Conservation (phyloP, 2,329 filamentous ascomycete genomes). For the Sarocladiaceae sp. region DNA sequence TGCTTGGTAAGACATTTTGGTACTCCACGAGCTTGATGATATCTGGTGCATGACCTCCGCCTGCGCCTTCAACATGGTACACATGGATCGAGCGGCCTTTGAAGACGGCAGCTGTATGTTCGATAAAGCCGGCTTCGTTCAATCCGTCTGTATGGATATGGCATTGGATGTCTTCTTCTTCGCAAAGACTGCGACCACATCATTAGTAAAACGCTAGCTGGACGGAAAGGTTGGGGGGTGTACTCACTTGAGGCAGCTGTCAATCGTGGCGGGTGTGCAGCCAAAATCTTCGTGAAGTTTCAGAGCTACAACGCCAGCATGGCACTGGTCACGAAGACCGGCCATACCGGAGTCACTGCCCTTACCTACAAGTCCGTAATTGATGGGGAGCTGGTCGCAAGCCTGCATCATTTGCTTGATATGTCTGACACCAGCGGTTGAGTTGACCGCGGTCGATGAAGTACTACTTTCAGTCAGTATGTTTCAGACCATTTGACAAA, state of each 20-base stretch:
- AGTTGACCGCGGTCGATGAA: slow-evolving; percentile 83
- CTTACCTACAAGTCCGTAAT: slow-evolving; percentile 88
- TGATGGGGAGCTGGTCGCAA: slow-evolving; percentile 74
- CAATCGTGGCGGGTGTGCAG: slow-evolving; percentile 83
- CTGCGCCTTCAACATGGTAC: slow-evolving; percentile 94
- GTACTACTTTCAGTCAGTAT: slow-evolving; percentile 11
- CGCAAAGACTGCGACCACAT: too few relatives aligned
- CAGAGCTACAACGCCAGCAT: slow-evolving; percentile 81
- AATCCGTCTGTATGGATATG: slow-evolving; percentile 95
- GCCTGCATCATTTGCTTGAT: slow-evolving; percentile 89
- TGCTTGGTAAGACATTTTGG: slow-evolving; percentile 81
- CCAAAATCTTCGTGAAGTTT: slow-evolving; percentile 98
- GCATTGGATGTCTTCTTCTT: slow-evolving; percentile 88
- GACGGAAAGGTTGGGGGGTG: too few relatives aligned
- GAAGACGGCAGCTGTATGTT: slow-evolving; percentile 82
- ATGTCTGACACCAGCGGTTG: slow-evolving; percentile 79
- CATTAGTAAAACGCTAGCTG: too few relatives aligned
- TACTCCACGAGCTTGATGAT: slow-evolving; percentile 93
- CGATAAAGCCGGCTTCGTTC: slow-evolving; percentile 96
- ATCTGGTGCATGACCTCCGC: slow-evolving; percentile 90
- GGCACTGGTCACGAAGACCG: slow-evolving; percentile 73
- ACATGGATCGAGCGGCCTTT: slow-evolving; percentile 88
- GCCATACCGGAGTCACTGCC: slow-evolving; percentile 75
- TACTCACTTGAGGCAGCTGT: slow-evolving; percentile 76
- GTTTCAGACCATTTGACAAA: neutral